A percentile compares a stretch with the other conserved stretches of the same genome.
Evolutionary conservation across 768 basidiomycete genomes (phyloP).

Genomic region (Filobasidium floriforme): DNA sequence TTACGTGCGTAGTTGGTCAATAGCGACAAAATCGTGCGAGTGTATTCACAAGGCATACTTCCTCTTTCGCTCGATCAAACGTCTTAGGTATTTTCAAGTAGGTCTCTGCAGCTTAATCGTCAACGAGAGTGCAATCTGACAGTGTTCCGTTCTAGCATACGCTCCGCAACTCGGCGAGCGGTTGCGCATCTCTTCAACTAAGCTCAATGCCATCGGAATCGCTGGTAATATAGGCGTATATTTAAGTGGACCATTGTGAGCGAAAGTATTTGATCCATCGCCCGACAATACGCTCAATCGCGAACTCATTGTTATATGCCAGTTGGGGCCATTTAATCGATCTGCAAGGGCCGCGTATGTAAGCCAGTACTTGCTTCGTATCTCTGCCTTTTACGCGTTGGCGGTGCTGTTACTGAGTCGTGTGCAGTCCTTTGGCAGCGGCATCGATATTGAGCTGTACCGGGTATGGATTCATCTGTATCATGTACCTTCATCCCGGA

Average conservation of each 20-base stretch:
- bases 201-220: conserved; percentile 65
- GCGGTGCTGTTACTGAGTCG: too few relatives aligned
- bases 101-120: neutral
- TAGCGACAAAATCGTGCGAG: neutral
- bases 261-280: conserved; percentile 61
- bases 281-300: neutral
- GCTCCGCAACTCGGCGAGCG: conserved; percentile 76
- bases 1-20: neutral
- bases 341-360: conserved; percentile 56
- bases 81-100: neutral
- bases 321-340: neutral
- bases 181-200: conserved; percentile 67
- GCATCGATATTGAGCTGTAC: conserved; percentile 36
- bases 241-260: conserved; percentile 64
- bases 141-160: conserved; percentile 54
- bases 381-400: too few relatives aligned
- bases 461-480: conserved; percentile 69
- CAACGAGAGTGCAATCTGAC: neutral
- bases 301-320: neutral
- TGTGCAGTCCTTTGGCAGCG: neutral
- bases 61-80: neutral
- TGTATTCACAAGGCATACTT: neutral
- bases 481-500: conserved; percentile 52
- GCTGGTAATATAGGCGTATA: conserved; percentile 63
- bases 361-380: conserved; percentile 16